Percentiles rank a stretch among this genome's conserved stretches.
Conservation (phyloP, 2,329 filamentous ascomycete genomes). For the Cytospora mali region DNA sequence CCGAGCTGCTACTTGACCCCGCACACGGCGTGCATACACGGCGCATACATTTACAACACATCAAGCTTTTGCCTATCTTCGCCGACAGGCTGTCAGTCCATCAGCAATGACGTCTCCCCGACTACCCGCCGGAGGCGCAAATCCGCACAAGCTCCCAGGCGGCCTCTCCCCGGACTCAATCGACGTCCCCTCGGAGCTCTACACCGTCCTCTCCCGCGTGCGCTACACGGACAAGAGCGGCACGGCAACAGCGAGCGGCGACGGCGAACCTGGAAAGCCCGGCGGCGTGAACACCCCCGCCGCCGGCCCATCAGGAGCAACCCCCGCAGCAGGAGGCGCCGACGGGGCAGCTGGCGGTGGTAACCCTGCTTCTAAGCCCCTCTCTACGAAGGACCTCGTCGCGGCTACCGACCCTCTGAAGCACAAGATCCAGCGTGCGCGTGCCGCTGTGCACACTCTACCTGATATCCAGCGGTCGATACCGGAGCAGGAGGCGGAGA, state of each 20-base stretch:
- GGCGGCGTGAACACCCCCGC: conserved; percentile 34
- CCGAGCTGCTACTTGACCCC: too few relatives aligned
- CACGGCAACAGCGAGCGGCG: conserved; percentile 34
- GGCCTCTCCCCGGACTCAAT: conserved; percentile 80
- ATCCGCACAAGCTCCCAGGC: conserved; percentile 53
- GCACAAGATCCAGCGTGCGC: conserved; percentile 80
- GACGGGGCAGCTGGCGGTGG: conserved; percentile 33
- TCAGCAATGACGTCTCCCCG: not conserved
- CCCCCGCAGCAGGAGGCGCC: conserved; percentile 25
- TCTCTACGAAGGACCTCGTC: conserved; percentile 72
- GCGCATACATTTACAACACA: not conserved
- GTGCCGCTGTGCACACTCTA: conserved; percentile 64
- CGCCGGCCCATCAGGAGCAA: conserved; percentile 16
- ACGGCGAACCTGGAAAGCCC: conserved; percentile 31
- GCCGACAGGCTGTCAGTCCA: not conserved
- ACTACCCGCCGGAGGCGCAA: not conserved
- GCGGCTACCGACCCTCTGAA: conserved; percentile 78
- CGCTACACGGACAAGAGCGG: conserved; percentile 45
- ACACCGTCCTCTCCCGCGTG: conserved; percentile 75
- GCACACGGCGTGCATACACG: too few relatives aligned
- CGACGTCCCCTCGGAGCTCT: conserved; percentile 82
- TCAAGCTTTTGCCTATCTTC: not conserved
- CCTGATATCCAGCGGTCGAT: conserved; percentile 70
- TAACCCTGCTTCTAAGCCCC: conserved; percentile 38
- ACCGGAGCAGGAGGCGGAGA: conserved; percentile 72